phyloP scores from a whole-genome alignment of 768 basidiomycete species.

The Auriscalpium microsporum region DNA sequence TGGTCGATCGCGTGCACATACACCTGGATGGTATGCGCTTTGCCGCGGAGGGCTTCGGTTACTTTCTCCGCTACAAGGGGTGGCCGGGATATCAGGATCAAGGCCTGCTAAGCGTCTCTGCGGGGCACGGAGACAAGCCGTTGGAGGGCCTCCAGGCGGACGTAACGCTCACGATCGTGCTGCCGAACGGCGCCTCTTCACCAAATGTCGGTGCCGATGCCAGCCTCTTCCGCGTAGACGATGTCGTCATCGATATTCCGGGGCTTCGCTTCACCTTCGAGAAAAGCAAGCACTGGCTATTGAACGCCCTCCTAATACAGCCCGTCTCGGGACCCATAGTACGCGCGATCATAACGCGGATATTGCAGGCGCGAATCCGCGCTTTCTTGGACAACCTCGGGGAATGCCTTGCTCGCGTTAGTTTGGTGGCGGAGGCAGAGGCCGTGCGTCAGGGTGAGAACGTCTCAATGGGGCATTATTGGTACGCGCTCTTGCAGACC shows the following conservation, averaged over 20 bases:
- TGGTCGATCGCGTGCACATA: conserved; percentile 9
- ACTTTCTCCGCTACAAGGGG: conserved; percentile 18
- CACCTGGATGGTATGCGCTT: conserved; percentile 21
- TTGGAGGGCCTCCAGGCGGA: conserved; percentile 4
- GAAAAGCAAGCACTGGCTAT: conserved; percentile 21
- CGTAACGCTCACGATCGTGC: conserved; percentile 3
- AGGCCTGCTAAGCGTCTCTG: conserved; percentile 17
- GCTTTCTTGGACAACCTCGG: conserved; percentile 9
- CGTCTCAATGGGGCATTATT: background rate
- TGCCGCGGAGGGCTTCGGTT: conserved; percentile 16
- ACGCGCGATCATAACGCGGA: conserved; percentile 5
- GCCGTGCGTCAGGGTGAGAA: background rate
- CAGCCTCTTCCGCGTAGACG: conserved; percentile 15
- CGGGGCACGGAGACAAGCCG: background rate
- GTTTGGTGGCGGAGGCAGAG: conserved; percentile 1
- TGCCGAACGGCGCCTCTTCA: background rate
- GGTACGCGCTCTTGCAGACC: conserved; percentile 1
- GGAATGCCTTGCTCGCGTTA: background rate
- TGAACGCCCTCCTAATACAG: conserved; percentile 20
- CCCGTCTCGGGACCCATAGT: conserved; percentile 18
- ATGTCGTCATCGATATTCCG: conserved; percentile 16
- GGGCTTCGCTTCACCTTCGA: conserved; percentile 16
- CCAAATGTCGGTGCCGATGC: background rate
- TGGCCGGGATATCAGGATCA: conserved; percentile 20
- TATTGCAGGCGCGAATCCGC: conserved; percentile 15